These are phyloP conservation scores for Oryza meyeriana DNA, from an alignment of 176 grass and related monocot species.

Conservation along the genomic window DNA sequence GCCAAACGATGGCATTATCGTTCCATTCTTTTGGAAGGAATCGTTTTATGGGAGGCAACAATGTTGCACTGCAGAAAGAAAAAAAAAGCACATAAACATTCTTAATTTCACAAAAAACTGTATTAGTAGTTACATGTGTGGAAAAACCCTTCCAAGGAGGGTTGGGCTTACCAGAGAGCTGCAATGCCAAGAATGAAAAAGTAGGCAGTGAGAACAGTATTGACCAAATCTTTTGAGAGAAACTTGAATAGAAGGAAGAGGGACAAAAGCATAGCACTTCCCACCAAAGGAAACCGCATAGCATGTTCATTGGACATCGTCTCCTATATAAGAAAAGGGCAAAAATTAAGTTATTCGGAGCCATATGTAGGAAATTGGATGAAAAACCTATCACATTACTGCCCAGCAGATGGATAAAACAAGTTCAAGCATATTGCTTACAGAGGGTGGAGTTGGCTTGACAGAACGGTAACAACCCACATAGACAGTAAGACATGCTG, in stretches of 20 bases:
- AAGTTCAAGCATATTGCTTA: constrained; percentile 38
- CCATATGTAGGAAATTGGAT: not conserved
- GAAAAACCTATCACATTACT: not conserved
- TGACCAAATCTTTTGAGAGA: constrained; percentile 91
- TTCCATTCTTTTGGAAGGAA: constrained; percentile 86
- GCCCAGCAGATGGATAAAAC: not conserved
- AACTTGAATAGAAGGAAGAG: constrained; percentile 94
- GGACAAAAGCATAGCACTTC: constrained; percentile 92
- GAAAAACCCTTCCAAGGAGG: not conserved
- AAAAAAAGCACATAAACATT: not conserved
- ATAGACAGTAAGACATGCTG: constrained; percentile 91
- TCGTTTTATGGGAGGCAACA: constrained; percentile 70
- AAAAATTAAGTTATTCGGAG: not conserved
- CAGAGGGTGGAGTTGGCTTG: constrained; percentile 73
- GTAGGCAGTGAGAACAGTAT: constrained; percentile 85
- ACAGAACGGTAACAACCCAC: constrained; percentile 95
- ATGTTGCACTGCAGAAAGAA: constrained; percentile 55
- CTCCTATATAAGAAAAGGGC: constrained; percentile 51
- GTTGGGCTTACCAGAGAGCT: constrained; percentile 63
- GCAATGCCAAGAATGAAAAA: constrained; percentile 93
- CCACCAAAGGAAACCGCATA: constrained; percentile 90
- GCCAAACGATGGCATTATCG: constrained; percentile 54
- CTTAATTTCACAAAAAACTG: not conserved
- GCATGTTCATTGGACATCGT: constrained; percentile 97
- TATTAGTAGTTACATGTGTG: not conserved